Conservation (phyloP, 1,139 yeast genomes). For the Pneumocystis jirovecii region DNA sequence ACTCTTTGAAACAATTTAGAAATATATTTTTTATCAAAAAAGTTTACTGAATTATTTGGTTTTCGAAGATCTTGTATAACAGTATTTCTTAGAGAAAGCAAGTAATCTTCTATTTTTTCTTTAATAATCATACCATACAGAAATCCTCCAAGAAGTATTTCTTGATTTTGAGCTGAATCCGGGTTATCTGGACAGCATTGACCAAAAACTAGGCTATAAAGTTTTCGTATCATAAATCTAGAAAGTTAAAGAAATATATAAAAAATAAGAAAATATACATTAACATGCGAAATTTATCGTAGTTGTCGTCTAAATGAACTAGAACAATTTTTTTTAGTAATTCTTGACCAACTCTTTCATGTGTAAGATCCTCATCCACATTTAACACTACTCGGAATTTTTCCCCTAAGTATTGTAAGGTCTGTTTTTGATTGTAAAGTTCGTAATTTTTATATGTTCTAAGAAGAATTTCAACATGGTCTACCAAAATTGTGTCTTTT, state of each 20-base stretch:
- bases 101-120: conserved; percentile 89
- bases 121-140: conserved; percentile 91
- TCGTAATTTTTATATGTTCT: conserved; percentile 74
- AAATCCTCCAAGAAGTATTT: conserved; percentile 88
- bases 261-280: conserved; percentile 20
- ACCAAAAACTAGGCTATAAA: conserved; percentile 88
- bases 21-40: conserved; percentile 71
- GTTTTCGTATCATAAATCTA: conserved; percentile 78
- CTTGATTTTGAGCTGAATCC: conserved; percentile 98
- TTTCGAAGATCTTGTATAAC: conserved; percentile 69
- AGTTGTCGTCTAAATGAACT: conserved; percentile 61
- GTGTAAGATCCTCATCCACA: conserved; percentile 75
- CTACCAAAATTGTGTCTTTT: conserved; percentile 82
- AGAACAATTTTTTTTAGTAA: conserved; percentile 71
- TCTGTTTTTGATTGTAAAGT: conserved; percentile 67
- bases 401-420: conserved; percentile 86
- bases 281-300: conserved; percentile 72
- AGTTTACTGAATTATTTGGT: conserved; percentile 49
- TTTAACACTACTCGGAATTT: conserved; percentile 88
- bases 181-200: conserved; percentile 97
- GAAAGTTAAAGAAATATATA: neutral
- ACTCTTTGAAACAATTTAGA: conserved; percentile 61
- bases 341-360: conserved; percentile 79
- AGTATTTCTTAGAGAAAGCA: conserved; percentile 57
- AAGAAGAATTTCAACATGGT: conserved; percentile 85